phyloP scores from a whole-genome alignment of 345 rosid species.

The Gossypium turneri region DNA sequence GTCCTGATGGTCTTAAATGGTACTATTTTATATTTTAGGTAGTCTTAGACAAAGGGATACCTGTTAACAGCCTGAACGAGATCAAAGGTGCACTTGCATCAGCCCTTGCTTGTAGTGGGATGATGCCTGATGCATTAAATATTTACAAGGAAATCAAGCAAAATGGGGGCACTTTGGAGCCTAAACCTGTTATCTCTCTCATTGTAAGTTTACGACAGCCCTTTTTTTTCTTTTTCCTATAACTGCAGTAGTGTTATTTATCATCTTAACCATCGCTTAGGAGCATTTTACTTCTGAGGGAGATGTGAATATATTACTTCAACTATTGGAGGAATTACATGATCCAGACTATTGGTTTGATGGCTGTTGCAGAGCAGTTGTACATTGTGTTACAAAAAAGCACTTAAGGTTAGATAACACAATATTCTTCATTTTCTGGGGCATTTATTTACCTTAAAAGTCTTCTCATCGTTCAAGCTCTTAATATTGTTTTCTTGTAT shows the following conservation, averaged over 20 bases:
- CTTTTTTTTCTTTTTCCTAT: neutral
- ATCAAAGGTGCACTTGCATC: slow-evolving; percentile 58
- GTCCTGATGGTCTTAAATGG: neutral
- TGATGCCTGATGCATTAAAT: slow-evolving; percentile 56
- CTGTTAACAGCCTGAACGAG: slow-evolving; percentile 39
- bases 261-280: slow-evolving; percentile 26
- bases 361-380: slow-evolving; percentile 60
- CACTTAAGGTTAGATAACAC: slow-evolving; percentile 44
- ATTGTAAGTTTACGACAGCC: slow-evolving; percentile 50
- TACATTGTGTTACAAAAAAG: slow-evolving; percentile 46
- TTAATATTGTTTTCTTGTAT: neutral
- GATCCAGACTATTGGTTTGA: slow-evolving; percentile 50
- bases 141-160: slow-evolving; percentile 63
- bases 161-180: slow-evolving; percentile 43
- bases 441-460: neutral
- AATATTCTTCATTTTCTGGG: slow-evolving; percentile 4
- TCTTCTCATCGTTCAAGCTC: neutral
- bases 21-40: slow-evolving; percentile 40
- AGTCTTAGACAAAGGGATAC: slow-evolving; percentile 41
- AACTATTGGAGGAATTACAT: slow-evolving; percentile 55
- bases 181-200: slow-evolving; percentile 58
- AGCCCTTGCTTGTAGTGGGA: slow-evolving; percentile 66
- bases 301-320: slow-evolving; percentile 42
- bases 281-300: slow-evolving; percentile 45
- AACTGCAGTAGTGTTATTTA: neutral